These are phyloP conservation scores for Prunella vulgaris DNA, from an alignment of 257 asterid species.

Conservation along the genomic window DNA sequence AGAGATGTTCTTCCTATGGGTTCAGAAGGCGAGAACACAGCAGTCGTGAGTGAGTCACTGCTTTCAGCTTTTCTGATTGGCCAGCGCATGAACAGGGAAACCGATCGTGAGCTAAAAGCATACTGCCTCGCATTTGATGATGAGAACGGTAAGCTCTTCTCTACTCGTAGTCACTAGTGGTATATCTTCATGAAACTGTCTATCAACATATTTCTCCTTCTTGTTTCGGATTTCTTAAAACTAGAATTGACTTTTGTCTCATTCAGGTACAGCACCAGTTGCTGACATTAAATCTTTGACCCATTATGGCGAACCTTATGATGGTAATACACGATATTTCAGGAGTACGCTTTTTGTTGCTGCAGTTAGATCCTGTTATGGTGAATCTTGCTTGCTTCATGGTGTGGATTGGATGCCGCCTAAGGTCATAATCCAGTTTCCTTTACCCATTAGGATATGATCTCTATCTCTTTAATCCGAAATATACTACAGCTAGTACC, in stretches of 20 bases:
- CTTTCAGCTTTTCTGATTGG: constrained; percentile 81
- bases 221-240: neutral
- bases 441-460: constrained; percentile 17
- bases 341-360: constrained; percentile 95
- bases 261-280: constrained; percentile 62
- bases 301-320: constrained; percentile 95
- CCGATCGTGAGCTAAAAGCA: constrained; percentile 93
- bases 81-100: constrained; percentile 90
- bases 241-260: constrained; percentile 17
- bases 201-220: neutral
- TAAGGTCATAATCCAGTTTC: constrained; percentile 45
- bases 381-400: constrained; percentile 94
- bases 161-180: neutral
- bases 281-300: constrained; percentile 89
- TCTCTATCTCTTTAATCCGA: constrained; percentile 14
- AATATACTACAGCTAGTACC: constrained; percentile 9
- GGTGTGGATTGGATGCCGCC: constrained; percentile 99
- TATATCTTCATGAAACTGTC: neutral
- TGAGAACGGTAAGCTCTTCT: constrained; percentile 53
- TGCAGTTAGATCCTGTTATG: constrained; percentile 96
- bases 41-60: constrained; percentile 62
- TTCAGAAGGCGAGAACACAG: constrained; percentile 30
- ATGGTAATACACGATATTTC: constrained; percentile 94
- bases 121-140: constrained; percentile 91
- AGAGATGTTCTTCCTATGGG: constrained; percentile 69